These are phyloP conservation scores for Wickerhamomyces bisporus DNA, from an alignment of 805 yeast genomes.

Conservation along the genomic window DNA sequence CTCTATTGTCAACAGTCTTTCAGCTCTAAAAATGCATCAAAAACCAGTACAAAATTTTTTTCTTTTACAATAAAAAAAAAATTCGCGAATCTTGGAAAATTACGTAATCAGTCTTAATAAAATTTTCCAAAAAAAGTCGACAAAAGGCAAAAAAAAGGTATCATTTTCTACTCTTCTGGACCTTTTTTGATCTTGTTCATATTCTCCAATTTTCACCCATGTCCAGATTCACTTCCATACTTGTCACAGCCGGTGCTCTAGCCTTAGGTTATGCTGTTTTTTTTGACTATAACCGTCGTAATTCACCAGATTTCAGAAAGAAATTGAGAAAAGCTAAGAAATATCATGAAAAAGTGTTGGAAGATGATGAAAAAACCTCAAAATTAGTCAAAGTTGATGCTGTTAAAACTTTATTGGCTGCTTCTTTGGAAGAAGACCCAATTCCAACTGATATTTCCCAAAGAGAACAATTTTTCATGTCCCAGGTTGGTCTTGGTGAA, in stretches of 20 bases:
- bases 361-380: slow-evolving; percentile 48
- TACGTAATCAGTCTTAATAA: background rate
- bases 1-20: too few species aligned
- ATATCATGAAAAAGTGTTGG: slow-evolving; percentile 53
- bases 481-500: slow-evolving; percentile 83
- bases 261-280: slow-evolving; percentile 76
- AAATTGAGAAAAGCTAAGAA: slow-evolving; percentile 58
- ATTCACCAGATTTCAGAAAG: slow-evolving; percentile 75
- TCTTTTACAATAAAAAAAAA: too few species aligned
- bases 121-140: too few species aligned
- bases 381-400: slow-evolving; percentile 56
- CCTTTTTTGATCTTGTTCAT: too few species aligned
- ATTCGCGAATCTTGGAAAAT: too few species aligned
- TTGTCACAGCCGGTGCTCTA: slow-evolving; percentile 36
- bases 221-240: slow-evolving; percentile 26
- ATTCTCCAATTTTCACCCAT: too few species aligned
- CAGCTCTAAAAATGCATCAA: too few species aligned
- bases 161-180: background rate
- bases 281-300: slow-evolving; percentile 91
- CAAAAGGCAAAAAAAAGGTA: background rate
- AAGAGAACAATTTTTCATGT: slow-evolving; percentile 76
- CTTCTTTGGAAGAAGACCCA: slow-evolving; percentile 66
- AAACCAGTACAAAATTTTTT: too few species aligned
- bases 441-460: slow-evolving; percentile 64
- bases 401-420: slow-evolving; percentile 56